Evolutionary conservation across 1,284 basidiomycete species (phyloP), one percentile per base, ranked within the genome.

Genomic region (Puccinia coronata): DNA sequence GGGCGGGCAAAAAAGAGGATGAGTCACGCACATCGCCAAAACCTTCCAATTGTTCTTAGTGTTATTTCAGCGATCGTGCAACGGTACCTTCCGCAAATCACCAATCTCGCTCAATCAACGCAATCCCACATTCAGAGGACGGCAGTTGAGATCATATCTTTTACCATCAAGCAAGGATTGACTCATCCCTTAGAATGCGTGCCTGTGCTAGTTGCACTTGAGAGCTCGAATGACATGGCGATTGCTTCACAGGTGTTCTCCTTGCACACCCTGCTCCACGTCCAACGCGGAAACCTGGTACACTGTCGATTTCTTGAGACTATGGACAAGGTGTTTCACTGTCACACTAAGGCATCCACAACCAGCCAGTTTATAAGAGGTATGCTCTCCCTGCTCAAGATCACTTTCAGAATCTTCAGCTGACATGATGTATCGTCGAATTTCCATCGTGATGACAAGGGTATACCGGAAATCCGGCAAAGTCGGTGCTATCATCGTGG

Each of bases 161-260:
- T 96, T 84, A 95, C 95, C 0, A 91, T 99, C 83, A 93, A 92
- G 85, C 96, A 98, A 87, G 97, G 97, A 0, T 89, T 99, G 55
- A 93, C 94, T 18, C 96, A 99, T 87, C 97, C 97, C 0, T 89
- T 98, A 4, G 92, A 93, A 91, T 96, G 94, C 57, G 91, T 98
- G 84, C 95, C 97, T 0, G 90, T 95, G 41, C 92, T 99, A 79
- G 91, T 99, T 16, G 93, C 96, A 1, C 89, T 99, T 18, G 96
- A 98, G 86, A 97, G 96, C 0, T 92, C 92, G 83, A 88, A 91
- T 2, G 89, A 90, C 73, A 82, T 87, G 0, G 85, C 87, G 1
- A 87, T 96, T 36, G 91, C 92, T 75, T 89, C 90, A 49, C 90
- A 93, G 74, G 97, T 96, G 0, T 91, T 90, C 82, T 90, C 91